Base-by-base conservation (phyloP, 352 stramenopile genomes). In the Aphanomyces astaci region DNA sequence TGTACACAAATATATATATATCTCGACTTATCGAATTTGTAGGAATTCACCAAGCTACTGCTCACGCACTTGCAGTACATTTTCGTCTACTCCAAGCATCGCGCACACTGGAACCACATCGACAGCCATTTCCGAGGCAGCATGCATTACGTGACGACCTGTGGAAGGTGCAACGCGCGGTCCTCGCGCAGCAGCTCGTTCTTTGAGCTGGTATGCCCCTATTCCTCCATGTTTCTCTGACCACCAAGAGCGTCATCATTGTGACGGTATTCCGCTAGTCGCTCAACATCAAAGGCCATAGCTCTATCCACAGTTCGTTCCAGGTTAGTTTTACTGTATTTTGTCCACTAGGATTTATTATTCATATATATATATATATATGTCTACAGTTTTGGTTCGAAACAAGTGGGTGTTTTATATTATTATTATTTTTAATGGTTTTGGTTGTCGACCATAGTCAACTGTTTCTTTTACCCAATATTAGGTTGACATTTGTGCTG, bases 1-100 rank as follows among this genome's bases (percentile, higher is more conserved):
- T 79, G 85, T 92, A 27, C 33, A 66, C 54, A 10, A 4, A 55
- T 40, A 22, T 66, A 9, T 24, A 40, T 72, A 36, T 65, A 2
- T 60, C 39, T 4, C 67, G 39, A 63, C 22, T 72, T 53, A 30
- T 17, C 49, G 0, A 33, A 52, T 63, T 66, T 54, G n/a, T 52
- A 94, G 84, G 88, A 96, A 66, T 96, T 96, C 68, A 92, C 78
- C 64, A 95, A 95, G 66, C 72, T 96, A 56, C 72, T 96, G 54
- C 63, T 96, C 27, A 74, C 84, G 13, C 84, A 94, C 56, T 72
- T 96, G 67, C 77, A 83, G 30, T 79, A 76, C 9, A 92, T 94
- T 52, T 92, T 94, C 62, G 70, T 75, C 22, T 84, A 90, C 30
- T 89, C 83, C 36, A 74, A 73, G 43, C 65, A 89, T 19, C 64